These are phyloP conservation scores for Spergularia bocconei DNA, from an alignment of 148 eudicot species.

Conservation along the genomic window DNA sequence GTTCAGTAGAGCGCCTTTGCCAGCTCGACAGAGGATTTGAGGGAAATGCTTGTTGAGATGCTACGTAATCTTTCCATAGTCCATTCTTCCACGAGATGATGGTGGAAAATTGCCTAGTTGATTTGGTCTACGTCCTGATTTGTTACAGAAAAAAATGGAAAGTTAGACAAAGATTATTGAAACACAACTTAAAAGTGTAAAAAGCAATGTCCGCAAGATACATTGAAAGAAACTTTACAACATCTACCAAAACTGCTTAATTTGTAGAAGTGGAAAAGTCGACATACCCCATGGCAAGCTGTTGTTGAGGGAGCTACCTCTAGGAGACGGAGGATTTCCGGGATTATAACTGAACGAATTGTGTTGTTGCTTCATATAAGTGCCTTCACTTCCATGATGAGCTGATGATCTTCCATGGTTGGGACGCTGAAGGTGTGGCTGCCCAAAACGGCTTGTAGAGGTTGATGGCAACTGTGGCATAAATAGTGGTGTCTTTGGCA, in stretches of 20 bases:
- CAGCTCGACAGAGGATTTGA: slow-evolving; percentile 10
- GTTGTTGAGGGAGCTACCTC: slow-evolving; percentile 43
- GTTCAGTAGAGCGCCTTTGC: slow-evolving; percentile 4
- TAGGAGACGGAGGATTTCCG: slow-evolving; percentile 50
- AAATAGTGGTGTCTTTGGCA: slow-evolving; percentile 46
- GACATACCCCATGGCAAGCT: slow-evolving; percentile 58
- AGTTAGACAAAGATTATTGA: neutral
- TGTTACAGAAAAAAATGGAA: neutral
- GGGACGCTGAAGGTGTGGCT: slow-evolving; percentile 55
- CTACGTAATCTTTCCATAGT: slow-evolving; percentile 62
- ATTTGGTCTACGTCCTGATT: slow-evolving; percentile 65
- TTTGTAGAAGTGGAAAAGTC: neutral
- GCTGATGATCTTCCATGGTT: slow-evolving; percentile 53
- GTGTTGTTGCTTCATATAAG: slow-evolving; percentile 46
- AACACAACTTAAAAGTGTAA: neutral
- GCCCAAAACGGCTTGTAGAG: slow-evolving; percentile 75
- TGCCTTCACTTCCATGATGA: slow-evolving; percentile 54
- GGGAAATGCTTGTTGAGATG: slow-evolving; percentile 15
- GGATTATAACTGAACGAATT: slow-evolving; percentile 42
- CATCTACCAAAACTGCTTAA: neutral
- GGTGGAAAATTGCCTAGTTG: slow-evolving; percentile 57
- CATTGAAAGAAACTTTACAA: neutral
- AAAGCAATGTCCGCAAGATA: neutral
- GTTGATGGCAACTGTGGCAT: slow-evolving; percentile 53
- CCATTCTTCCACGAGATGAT: slow-evolving; percentile 72